Conservation (phyloP, 2,329 filamentous ascomycete genomes). For the Trichoderma semiorbis region DNA sequence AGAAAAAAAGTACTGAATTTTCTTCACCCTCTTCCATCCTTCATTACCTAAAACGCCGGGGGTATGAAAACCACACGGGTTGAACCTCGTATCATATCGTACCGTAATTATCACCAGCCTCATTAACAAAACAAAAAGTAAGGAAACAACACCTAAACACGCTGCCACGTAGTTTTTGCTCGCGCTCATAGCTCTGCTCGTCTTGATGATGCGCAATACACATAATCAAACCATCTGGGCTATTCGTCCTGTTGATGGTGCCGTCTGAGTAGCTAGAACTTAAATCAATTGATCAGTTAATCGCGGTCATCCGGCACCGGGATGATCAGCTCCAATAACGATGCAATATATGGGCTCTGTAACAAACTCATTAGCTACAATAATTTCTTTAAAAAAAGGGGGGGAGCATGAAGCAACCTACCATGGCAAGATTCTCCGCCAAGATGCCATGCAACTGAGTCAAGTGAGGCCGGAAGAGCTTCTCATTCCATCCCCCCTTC, state of each 20-base stretch:
- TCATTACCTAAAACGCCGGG: slow-evolving; percentile 20
- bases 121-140: background rate
- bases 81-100: slow-evolving; percentile 11
- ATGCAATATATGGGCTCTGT: slow-evolving; percentile 41
- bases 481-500: slow-evolving; percentile 61
- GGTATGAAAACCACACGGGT: slow-evolving; percentile 17
- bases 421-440: slow-evolving; percentile 63
- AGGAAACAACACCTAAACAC: background rate
- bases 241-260: background rate
- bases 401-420: slow-evolving; percentile 32
- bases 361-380: background rate
- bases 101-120: background rate
- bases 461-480: slow-evolving; percentile 63
- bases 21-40: background rate
- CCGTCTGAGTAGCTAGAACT: background rate
- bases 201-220: background rate
- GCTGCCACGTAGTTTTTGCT: background rate
- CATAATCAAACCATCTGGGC: background rate
- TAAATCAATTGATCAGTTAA: background rate
- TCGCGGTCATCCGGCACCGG: slow-evolving; percentile 26
- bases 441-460: slow-evolving; percentile 65
- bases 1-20: background rate
- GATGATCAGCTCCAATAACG: slow-evolving; percentile 38
- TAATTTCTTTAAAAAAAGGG: background rate
- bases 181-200: background rate